These are phyloP conservation scores for Rhytidiadelphus loreus DNA, from an alignment of 225 moss, liverwort and hornwort genomes.

Conservation along the genomic window DNA sequence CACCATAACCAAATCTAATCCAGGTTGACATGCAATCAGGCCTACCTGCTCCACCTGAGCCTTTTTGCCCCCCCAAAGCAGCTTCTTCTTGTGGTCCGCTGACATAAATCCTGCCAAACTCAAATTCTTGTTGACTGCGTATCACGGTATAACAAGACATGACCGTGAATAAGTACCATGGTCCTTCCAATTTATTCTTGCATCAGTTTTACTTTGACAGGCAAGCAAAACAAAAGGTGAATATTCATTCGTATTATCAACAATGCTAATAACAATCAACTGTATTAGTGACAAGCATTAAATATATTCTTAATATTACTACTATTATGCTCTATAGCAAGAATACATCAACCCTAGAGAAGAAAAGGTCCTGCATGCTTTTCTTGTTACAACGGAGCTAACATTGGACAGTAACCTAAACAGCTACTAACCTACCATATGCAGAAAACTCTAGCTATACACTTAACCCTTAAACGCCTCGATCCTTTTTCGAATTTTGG, in stretches of 20 bases:
- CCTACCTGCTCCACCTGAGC: constrained; percentile 74
- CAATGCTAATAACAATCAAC: not conserved
- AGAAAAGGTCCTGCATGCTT: not conserved
- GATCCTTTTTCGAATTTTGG: too few species aligned
- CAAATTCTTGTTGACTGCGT: constrained; percentile 94
- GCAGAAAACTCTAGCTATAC: not conserved
- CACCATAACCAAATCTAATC: not conserved
- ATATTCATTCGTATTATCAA: not conserved
- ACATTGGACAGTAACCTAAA: not conserved
- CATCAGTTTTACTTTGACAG: not conserved
- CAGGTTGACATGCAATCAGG: not conserved
- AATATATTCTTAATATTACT: not conserved
- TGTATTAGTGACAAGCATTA: not conserved
- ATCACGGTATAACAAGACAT: not conserved
- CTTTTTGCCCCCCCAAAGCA: constrained; percentile 97
- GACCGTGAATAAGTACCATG: not conserved
- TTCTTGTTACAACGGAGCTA: not conserved
- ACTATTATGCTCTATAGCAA: not conserved
- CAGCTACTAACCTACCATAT: not conserved
- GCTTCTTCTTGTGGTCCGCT: constrained; percentile 95
- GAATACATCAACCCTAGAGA: not conserved
- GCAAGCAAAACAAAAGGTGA: not conserved
- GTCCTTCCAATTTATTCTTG: not conserved
- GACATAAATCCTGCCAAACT: constrained; percentile 89
- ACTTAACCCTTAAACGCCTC: too few species aligned